Evolutionary conservation across 2,329 filamentous ascomycete species (phyloP).

Genomic region (Arachnomyces sp.): DNA sequence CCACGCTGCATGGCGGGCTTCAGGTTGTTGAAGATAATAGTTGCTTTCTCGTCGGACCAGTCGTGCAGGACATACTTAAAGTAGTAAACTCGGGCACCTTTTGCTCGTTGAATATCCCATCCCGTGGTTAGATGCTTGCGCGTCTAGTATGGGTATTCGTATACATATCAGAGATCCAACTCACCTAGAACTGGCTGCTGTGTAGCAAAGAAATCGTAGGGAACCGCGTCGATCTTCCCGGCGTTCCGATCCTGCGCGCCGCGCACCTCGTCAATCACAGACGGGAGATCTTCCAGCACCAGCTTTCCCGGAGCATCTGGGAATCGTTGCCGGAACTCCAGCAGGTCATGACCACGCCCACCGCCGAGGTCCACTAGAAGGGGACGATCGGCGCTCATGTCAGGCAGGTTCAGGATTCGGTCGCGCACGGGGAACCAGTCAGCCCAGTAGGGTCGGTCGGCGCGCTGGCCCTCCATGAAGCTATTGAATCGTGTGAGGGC

Average conservation of each 20-base stretch:
- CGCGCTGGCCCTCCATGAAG: conserved; percentile 19
- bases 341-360: conserved; percentile 27
- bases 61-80: conserved; percentile 21
- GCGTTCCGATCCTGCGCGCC: conserved; percentile 3
- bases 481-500: conserved; percentile 14
- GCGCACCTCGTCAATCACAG: conserved; percentile 20
- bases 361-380: conserved; percentile 34
- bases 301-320: conserved; percentile 23
- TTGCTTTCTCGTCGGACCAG: conserved; percentile 20
- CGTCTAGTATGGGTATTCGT: no score
- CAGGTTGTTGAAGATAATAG: conserved; percentile 16
- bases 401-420: conserved; percentile 7
- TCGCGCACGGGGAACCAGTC: conserved; percentile 19
- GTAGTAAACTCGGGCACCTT: conserved; percentile 20
- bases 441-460: conserved; percentile 14
- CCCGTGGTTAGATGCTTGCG: conserved; percentile 12
- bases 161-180: neutral
- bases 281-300: conserved; percentile 31
- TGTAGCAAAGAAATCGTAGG: conserved; percentile 13
- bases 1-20: conserved; percentile 17
- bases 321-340: conserved; percentile 18
- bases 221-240: conserved; percentile 1
- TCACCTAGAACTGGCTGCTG: conserved; percentile 6
- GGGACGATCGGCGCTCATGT: neutral
- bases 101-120: conserved; percentile 3